phyloP scores from a whole-genome alignment of 352 stramenopile genomes.

The Pythium rishiriense region DNA sequence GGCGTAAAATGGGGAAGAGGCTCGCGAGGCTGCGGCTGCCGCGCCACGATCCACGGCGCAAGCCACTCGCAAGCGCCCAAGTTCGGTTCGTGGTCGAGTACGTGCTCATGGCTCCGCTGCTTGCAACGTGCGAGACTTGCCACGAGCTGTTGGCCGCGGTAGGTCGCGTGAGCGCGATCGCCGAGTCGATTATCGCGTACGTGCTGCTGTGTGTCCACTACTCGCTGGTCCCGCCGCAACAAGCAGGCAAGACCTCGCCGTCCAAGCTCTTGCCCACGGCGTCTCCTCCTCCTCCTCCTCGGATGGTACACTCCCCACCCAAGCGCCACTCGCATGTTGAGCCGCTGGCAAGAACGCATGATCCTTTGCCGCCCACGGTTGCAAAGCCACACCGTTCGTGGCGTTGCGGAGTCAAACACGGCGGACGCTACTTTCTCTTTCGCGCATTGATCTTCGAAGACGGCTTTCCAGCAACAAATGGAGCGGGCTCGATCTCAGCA shows the following conservation, averaged over 20 bases:
- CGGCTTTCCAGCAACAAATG: background rate
- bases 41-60: slow-evolving; percentile 12
- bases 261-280: background rate
- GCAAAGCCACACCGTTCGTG: background rate
- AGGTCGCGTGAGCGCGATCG: slow-evolving; percentile 48
- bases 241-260: background rate
- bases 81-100: slow-evolving; percentile 40
- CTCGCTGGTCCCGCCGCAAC: slow-evolving; percentile 14
- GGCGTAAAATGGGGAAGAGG: slow-evolving; percentile 44
- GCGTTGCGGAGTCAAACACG: slow-evolving; percentile 22
- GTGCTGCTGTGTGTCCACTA: slow-evolving; percentile 40
- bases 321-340: background rate
- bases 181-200: slow-evolving; percentile 48
- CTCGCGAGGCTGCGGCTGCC: slow-evolving; percentile 34
- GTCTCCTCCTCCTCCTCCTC: background rate
- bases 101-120: slow-evolving; percentile 17
- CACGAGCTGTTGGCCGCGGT: slow-evolving; percentile 3
- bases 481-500: background rate
- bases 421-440: slow-evolving; percentile 24
- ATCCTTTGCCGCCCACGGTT: background rate
- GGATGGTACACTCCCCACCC: background rate
- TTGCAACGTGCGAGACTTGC: background rate
- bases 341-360: background rate
- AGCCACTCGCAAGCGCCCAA: slow-evolving; percentile 31
- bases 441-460: background rate